These are phyloP conservation scores for Cucurbita ficifolia DNA, from an alignment of 306 rosid species.

Conservation along the genomic window DNA sequence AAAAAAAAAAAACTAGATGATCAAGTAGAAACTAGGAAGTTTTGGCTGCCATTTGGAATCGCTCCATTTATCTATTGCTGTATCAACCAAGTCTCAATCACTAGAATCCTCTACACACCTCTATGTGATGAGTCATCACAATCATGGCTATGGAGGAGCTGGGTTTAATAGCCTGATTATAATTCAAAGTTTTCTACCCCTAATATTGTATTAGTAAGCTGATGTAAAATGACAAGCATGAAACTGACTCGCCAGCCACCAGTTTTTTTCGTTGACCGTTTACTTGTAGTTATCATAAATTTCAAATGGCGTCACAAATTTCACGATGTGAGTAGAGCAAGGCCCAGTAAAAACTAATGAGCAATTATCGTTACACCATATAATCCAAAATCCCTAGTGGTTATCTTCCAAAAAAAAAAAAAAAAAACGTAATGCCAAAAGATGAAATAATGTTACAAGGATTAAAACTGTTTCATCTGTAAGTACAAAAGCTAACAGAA, in stretches of 20 bases:
- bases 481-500: no score
- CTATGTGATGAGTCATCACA: background rate
- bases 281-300: background rate
- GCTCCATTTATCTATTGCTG: background rate
- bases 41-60: background rate
- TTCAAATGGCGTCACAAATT: background rate
- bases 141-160: background rate
- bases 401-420: no score
- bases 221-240: slow-evolving; percentile 1
- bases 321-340: background rate
- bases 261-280: background rate
- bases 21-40: slow-evolving; percentile 10
- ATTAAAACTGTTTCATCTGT: no score
- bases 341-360: background rate
- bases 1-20: background rate
- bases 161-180: slow-evolving; percentile 5
- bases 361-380: background rate
- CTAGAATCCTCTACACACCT: slow-evolving; percentile 3
- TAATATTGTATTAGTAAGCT: background rate
- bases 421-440: no score
- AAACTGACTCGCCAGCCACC: background rate
- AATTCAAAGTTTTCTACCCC: background rate
- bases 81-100: slow-evolving; percentile 6
- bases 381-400: background rate
- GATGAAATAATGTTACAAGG: no score